Conservation (phyloP, 192 early-diverging fungal genomes). For the Obelidium mucronatum region DNA sequence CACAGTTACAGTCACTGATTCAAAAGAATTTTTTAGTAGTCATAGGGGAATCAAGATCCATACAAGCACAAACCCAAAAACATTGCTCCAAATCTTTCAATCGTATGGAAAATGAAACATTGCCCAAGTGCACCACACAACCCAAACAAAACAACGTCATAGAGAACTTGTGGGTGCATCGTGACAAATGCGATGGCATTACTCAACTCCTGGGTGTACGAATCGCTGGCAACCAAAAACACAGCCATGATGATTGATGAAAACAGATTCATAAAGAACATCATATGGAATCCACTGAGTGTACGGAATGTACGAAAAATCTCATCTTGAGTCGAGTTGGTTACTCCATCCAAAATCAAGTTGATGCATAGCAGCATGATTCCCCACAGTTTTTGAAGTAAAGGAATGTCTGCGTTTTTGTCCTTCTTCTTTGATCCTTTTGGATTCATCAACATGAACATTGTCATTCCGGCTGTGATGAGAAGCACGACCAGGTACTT, state of each 20-base stretch:
- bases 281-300: slow-evolving; percentile 92
- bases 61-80: too few species aligned
- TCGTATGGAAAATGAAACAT: slow-evolving; percentile 96
- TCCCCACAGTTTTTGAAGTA: slow-evolving; percentile 74
- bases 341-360: slow-evolving; percentile 91
- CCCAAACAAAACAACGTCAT: slow-evolving; percentile 88
- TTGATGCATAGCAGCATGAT: slow-evolving; percentile 83
- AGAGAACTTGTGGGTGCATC: slow-evolving; percentile 79
- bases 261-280: slow-evolving; percentile 95
- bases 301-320: slow-evolving; percentile 80
- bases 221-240: slow-evolving; percentile 70
- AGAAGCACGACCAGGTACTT: slow-evolving; percentile 88
- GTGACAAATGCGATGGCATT: slow-evolving; percentile 77
- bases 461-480: slow-evolving; percentile 89
- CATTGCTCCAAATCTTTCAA: slow-evolving; percentile 89
- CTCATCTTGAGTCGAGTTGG: slow-evolving; percentile 96
- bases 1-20: slow-evolving; percentile 71
- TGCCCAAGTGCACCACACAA: slow-evolving; percentile 96
- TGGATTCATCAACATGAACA: slow-evolving; percentile 88
- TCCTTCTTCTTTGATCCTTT: slow-evolving; percentile 49
- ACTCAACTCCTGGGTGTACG: slow-evolving; percentile 78
- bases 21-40: too few species aligned
- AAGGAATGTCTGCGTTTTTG: slow-evolving; percentile 38
- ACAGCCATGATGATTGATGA: slow-evolving; percentile 72
- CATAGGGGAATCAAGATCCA: slow-evolving; percentile 61